Base-by-base conservation (phyloP, 768 basidiomycete genomes). In the Leucocoprinus leucothites region DNA sequence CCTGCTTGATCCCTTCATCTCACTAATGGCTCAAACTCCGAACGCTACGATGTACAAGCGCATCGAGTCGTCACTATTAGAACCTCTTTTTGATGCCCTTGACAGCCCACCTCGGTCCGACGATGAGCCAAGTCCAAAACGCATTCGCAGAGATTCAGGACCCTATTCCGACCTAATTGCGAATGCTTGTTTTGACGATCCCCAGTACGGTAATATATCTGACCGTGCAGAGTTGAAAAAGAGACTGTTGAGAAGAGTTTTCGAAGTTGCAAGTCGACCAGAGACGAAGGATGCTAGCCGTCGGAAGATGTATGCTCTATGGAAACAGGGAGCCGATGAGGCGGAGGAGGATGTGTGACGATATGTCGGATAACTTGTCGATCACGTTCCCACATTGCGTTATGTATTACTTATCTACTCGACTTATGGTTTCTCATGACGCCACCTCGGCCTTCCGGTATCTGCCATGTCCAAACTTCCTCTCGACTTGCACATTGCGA, bases 41-140 rank as follows among this genome's bases (percentile, higher is more conserved):
- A 79, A 79, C 16, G 80, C 73, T 9, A 75, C 79, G 31, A 86
- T 89, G 0, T 90, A 87, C 70, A 82, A 85, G 48, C 89, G 93
- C 18, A 69, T 96, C 13, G 81, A 89, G 64, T 76, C 78, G 2
- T 71, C 85, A 2, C 60, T 96, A 21, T 78, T 93, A 57, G 74
- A 80, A 2, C 93, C 94, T 4, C 71, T 98, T 1, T 70, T 94
- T 31, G 60, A 69, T 13, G 81, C 80, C 1, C 71, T 94, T 40
- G 66, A 64, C 1, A 45, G 75, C 8, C 57, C 65, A 9, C 36
- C 71, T 16, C 70, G 67, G 41, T 56, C 67, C 31, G 68, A 73
- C 38, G 64, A 67, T 22, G 61, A 76, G 46, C 72, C 76, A 21
- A 72, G 67, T 47, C 64, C 68, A 48, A 83, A 81, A 73, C 82